Percentiles rank a stretch among this genome's conserved stretches.
These are phyloP conservation scores for Rhodotorula sp. DNA, from an alignment of 1,284 basidiomycete species.

Conservation along the genomic window DNA sequence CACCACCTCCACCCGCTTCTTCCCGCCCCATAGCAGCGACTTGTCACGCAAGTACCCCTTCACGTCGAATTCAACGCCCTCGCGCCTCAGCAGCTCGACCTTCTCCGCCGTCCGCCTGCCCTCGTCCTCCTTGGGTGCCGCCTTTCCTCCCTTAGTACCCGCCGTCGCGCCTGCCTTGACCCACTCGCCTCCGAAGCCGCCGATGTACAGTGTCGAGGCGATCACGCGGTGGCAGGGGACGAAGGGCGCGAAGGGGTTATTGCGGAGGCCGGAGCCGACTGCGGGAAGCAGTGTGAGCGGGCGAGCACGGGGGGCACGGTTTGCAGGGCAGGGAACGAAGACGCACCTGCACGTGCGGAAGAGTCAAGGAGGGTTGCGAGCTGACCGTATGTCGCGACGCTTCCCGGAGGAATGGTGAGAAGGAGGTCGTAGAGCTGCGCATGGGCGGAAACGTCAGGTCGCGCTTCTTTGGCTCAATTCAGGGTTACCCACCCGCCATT, in stretches of 20 bases:
- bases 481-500: constrained; percentile 19
- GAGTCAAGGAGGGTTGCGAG: constrained; percentile 21
- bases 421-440: constrained; percentile 28
- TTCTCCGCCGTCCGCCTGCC: constrained; percentile 52
- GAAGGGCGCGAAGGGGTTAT: constrained; percentile 65
- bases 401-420: constrained; percentile 13
- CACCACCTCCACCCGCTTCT: background rate
- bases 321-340: background rate
- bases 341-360: constrained; percentile 21
- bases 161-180: constrained; percentile 46
- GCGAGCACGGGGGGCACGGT: too few species aligned
- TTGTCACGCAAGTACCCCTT: constrained; percentile 54
- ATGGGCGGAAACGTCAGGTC: background rate
- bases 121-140: constrained; percentile 25
- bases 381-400: constrained; percentile 29
- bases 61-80: constrained; percentile 59
- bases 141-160: constrained; percentile 35
- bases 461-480: too few species aligned
- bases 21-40: constrained; percentile 23
- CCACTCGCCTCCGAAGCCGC: constrained; percentile 64
- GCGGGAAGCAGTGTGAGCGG: background rate
- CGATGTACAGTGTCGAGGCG: constrained; percentile 62
- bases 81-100: constrained; percentile 56
- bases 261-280: constrained; percentile 64
- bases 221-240: constrained; percentile 69